Base-by-base conservation (phyloP, 345 rosid species). In the Stellera chamaejasme region DNA sequence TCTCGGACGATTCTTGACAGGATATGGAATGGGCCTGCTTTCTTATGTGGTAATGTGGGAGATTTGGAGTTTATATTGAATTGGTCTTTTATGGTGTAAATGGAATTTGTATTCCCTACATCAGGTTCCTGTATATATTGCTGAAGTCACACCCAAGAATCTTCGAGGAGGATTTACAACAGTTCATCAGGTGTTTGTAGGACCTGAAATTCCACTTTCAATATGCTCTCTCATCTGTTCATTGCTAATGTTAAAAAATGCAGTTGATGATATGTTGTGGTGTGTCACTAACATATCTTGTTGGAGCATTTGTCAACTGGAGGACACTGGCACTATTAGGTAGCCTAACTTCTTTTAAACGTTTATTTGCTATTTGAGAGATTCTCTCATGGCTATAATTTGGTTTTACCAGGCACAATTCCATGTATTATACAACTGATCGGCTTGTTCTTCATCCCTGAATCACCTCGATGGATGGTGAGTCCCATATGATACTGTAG, bases 231-330 rank as follows among this genome's bases (percentile, higher is more conserved):
- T 27, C 43, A 13, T 43, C 44, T 36, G 48, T 14, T 0, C 45
- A n/a, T 54, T 49, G 6, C 13, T 55, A 27, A 55, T 11, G 1
- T 36, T 49, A 52, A 36, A 58, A 66, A 64, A 60, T 39, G 66
- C 78, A 90, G 96, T 68, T 90, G 55, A 81, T 83, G 82, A 85
- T 90, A 69, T 84, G 94, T 61, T 59, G 59, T 47, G 91, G 97
- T n/a, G 75, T 68, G 45, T 70, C 89, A 26, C 11, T 77, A 44
- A 75, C 85, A 43, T 87, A 66, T 75, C 82, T 91, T 19, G 69
- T 87, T 11, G 96, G 96, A 64, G 63, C 94, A 55, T 77, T 81
- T 28, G 58, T 71, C 23, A 56, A 78, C 62, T 87, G 97, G 97
- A 69, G 80, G 60, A 69, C 56, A 39, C 67, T 90, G 68, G 94